Evolutionary conservation across 2,329 filamentous ascomycete species (phyloP).

Genomic region (Hansfordia pulvinata): DNA sequence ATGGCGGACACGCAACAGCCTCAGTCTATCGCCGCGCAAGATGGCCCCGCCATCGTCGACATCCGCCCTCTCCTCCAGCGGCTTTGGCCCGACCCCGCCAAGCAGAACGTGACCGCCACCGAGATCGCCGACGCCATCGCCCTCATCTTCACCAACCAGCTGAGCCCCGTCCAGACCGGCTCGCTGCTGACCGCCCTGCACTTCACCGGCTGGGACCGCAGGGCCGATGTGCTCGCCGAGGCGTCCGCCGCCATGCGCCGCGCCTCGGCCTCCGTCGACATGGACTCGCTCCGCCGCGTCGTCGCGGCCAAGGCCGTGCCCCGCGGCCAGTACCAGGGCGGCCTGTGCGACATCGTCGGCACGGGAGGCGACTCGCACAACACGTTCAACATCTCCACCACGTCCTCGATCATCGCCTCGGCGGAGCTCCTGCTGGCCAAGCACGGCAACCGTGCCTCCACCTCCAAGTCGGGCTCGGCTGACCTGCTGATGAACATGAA

Average conservation of each 20-base stretch:
- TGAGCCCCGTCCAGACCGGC: slow-evolving; percentile 80
- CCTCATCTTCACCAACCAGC: slow-evolving; percentile 78
- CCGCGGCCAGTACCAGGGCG: slow-evolving; percentile 67
- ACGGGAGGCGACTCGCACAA: slow-evolving; percentile 94
- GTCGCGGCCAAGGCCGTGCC: slow-evolving; percentile 45
- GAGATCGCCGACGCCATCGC: slow-evolving; percentile 87
- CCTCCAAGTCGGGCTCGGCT: slow-evolving; percentile 88
- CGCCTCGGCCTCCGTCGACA: slow-evolving; percentile 62
- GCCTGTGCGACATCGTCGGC: slow-evolving; percentile 89
- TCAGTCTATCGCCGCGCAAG: slow-evolving; percentile 6
- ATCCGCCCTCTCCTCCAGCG: slow-evolving; percentile 63
- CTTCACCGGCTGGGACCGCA: slow-evolving; percentile 75
- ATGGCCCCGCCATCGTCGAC: slow-evolving; percentile 24
- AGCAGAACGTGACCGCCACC: slow-evolving; percentile 46
- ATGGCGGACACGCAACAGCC: slow-evolving; percentile 7
- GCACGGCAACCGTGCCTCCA: slow-evolving; percentile 91
- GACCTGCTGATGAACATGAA: slow-evolving; percentile 71
- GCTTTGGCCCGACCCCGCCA: slow-evolving; percentile 46
- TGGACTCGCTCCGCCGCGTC: slow-evolving; percentile 42
- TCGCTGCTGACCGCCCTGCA: slow-evolving; percentile 83
- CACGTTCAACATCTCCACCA: slow-evolving; percentile 97
- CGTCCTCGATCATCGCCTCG: slow-evolving; percentile 82
- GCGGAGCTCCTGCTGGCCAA: slow-evolving; percentile 78
- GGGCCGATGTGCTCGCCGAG: slow-evolving; percentile 73
- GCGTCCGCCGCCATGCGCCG: slow-evolving; percentile 75